These are phyloP conservation scores for Penicillium cataractarum DNA, from an alignment of 495 filamentous ascomycete species.

Conservation along the genomic window DNA sequence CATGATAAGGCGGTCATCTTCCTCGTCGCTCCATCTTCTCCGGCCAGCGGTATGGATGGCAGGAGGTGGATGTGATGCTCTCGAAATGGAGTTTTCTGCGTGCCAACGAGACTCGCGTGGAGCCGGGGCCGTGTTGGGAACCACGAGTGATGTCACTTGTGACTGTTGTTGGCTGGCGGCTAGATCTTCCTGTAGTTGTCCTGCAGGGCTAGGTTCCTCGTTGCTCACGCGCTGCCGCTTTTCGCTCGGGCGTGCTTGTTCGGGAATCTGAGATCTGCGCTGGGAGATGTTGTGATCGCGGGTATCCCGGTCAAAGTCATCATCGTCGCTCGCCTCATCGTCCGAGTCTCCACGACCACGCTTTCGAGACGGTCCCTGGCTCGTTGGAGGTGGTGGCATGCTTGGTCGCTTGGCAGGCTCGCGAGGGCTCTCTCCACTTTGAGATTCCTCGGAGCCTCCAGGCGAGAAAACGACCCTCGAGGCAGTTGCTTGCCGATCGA, in stretches of 20 bases:
- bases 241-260: neutral
- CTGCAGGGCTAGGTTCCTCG: conserved; percentile 2
- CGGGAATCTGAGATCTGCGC: conserved; percentile 31
- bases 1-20: conserved; percentile 36
- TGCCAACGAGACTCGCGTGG: neutral
- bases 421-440: conserved; percentile 19
- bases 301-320: conserved; percentile 22
- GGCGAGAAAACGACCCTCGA: conserved; percentile 31
- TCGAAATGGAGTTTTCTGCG: neutral
- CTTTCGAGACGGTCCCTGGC: conserved; percentile 13
- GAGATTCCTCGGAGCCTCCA: conserved; percentile 9
- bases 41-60: neutral
- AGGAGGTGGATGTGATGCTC: neutral
- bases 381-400: neutral
- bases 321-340: conserved; percentile 14
- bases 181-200: conserved; percentile 17
- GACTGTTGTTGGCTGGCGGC: neutral
- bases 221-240: conserved; percentile 10
- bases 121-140: neutral
- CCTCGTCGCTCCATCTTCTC: conserved; percentile 24
- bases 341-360: conserved; percentile 19
- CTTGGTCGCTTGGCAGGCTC: conserved; percentile 1
- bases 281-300: conserved; percentile 16
- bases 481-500: conserved; percentile 42
- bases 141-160: neutral